Evolutionary conservation across 2,329 filamentous ascomycete species (phyloP), one percentile per base, ranked within the genome.

Genomic region (Parastagonospora avenae): DNA sequence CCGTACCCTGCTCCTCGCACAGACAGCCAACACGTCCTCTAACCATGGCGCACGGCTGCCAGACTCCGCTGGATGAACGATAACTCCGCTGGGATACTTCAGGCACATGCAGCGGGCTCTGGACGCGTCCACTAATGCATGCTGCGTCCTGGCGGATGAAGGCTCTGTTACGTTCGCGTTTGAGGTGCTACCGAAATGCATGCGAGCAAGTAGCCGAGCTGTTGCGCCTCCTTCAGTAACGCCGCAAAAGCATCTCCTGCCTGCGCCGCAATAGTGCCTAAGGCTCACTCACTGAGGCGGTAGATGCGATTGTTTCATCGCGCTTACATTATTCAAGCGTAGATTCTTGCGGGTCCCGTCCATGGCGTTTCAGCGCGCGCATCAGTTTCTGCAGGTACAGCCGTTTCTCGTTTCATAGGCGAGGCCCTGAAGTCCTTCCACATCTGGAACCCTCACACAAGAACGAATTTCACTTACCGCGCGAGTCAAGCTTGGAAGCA

Each of bases 331-430:
- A 50, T 42, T 44, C 40, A 32, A 58, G 48, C 31, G 28, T 36
- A 35, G 32, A 44, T 55, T 49, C 49, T 30, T 42, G 41, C 32
- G 44, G 32, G 31, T 41, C 50, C 42, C 47, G 50, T 46, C 40
- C 19, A 46, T 41, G 47, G 37, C 59, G 67, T 72, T 71, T 70
- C 65, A 65, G 48, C 46, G 39, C 54, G 44, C 59, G 56, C 52
- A 50, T 48, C 63, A 60, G 50, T 41, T 54, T 63, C 61, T 71
- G 69, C 68, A 69, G 67, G 66, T 66, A 66, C 64, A 36, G 19
- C 19, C 19, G 19, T 37, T 19, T 9, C 9, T 12, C 54, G 64
- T 70, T 70, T 72, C 67, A 67, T 33, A 32, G n/a, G 51, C 40
- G 42, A 30, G 31, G 42, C 36, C 54, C 32, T 41, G 47, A 29